These are phyloP conservation scores for Termitomyces sp. DNA, from an alignment of 768 basidiomycete genomes.

Conservation along the genomic window DNA sequence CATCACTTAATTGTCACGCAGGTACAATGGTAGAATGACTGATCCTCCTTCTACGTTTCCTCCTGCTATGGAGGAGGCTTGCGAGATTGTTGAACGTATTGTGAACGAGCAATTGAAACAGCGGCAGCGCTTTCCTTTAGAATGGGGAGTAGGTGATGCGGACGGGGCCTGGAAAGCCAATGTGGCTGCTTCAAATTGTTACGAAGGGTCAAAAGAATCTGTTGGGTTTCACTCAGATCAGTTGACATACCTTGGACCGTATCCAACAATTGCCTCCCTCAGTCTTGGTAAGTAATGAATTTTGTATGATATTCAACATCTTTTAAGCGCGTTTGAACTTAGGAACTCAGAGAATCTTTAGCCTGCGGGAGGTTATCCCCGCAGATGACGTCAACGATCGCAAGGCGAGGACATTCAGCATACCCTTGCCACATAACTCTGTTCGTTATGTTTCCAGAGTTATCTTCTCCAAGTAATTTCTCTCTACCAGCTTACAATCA, in stretches of 20 bases:
- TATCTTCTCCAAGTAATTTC: neutral
- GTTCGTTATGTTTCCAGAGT: slow-evolving; percentile 31
- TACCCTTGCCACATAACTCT: slow-evolving; percentile 75
- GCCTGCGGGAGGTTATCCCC: slow-evolving; percentile 73
- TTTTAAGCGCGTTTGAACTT: neutral
- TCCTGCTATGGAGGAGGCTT: slow-evolving; percentile 73
- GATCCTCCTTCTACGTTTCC: slow-evolving; percentile 54
- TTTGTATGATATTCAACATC: neutral
- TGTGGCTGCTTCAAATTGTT: slow-evolving; percentile 82
- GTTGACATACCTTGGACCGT: slow-evolving; percentile 76
- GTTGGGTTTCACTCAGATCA: slow-evolving; percentile 84
- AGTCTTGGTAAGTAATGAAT: slow-evolving; percentile 53
- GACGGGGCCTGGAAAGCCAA: slow-evolving; percentile 63
- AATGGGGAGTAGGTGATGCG: slow-evolving; percentile 46
- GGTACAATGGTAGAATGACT: slow-evolving; percentile 75
- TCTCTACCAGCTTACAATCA: slow-evolving; percentile 59
- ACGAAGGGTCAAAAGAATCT: slow-evolving; percentile 74
- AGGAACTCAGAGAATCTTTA: slow-evolving; percentile 69
- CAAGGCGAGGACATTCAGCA: slow-evolving; percentile 66
- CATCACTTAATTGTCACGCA: slow-evolving; percentile 20
- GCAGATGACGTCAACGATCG: slow-evolving; percentile 50
- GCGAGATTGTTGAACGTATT: slow-evolving; percentile 56
- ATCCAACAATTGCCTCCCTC: slow-evolving; percentile 79
- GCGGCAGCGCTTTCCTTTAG: slow-evolving; percentile 54
- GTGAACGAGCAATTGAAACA: slow-evolving; percentile 68